A percentile compares a stretch with the other conserved stretches of the same genome.
These are phyloP conservation scores for Patellaria atrata DNA, from an alignment of 495 filamentous ascomycete species.

Conservation along the genomic window DNA sequence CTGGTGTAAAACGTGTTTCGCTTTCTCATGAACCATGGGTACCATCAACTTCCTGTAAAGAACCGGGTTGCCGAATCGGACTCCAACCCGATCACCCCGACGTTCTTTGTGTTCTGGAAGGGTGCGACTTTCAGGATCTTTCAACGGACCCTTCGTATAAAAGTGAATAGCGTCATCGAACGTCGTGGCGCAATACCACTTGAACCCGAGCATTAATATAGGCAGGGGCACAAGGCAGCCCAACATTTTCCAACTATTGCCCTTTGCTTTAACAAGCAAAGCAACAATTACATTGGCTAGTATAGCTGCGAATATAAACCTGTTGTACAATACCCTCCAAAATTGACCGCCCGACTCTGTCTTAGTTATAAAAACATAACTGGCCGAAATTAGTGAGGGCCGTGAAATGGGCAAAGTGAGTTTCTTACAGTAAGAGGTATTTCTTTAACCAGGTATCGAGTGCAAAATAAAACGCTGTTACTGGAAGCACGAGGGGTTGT, in stretches of 20 bases:
- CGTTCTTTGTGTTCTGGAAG: constrained; percentile 35
- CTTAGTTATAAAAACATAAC: constrained; percentile 84
- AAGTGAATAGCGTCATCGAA: constrained; percentile 70
- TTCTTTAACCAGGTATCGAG: constrained; percentile 87
- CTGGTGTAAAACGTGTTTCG: constrained; percentile 62
- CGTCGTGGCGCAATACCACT: constrained; percentile 58
- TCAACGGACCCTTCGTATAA: constrained; percentile 47
- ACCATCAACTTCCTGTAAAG: constrained; percentile 80
- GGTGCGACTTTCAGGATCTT: constrained; percentile 39
- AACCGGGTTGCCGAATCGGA: constrained; percentile 81
- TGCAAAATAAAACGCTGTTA: constrained; percentile 79
- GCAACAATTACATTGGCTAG: constrained; percentile 69
- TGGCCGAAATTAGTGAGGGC: constrained; percentile 6
- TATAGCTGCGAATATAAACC: constrained; percentile 68
- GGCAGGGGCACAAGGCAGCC: constrained; percentile 61
- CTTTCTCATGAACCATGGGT: constrained; percentile 90
- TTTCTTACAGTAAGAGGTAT: constrained; percentile 62
- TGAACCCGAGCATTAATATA: constrained; percentile 71
- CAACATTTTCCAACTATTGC: constrained; percentile 38
- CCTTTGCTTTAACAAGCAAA: constrained; percentile 35
- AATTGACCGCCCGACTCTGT: constrained; percentile 89
- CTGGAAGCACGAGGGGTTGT: constrained; percentile 81
- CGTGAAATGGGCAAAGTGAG: neutral
- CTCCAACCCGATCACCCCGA: constrained; percentile 53
- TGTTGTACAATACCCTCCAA: constrained; percentile 86